Conservation (phyloP, 2,329 filamentous ascomycete species). For the Aquanectria penicillioides region DNA sequence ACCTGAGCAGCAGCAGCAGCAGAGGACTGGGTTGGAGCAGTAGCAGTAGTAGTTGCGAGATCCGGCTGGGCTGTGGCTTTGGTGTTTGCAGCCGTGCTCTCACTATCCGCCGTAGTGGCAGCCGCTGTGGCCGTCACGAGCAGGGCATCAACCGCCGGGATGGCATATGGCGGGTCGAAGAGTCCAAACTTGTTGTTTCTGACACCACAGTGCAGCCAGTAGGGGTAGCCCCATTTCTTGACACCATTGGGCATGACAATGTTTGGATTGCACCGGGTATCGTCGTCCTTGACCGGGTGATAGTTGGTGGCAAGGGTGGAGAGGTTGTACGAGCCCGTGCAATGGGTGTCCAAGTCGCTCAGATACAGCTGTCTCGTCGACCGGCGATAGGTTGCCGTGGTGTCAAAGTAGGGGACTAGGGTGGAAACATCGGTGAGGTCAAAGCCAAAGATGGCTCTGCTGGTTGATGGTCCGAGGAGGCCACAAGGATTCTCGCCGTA, state of each 20-base stretch:
- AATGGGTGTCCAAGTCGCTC: not conserved
- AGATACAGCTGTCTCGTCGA: not conserved
- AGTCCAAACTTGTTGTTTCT: not conserved
- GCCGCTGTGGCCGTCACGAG: not conserved
- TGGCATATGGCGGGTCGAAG: constrained; percentile 7
- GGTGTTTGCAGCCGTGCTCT: not conserved
- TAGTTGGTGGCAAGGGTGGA: not conserved
- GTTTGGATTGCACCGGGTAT: constrained; percentile 2
- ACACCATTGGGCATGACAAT: not conserved
- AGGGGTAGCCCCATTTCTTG: not conserved
- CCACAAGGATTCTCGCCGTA: not conserved
- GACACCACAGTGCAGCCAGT: constrained; percentile 11
- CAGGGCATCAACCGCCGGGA: not conserved
- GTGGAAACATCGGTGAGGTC: not conserved
- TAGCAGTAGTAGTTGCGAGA: not conserved
- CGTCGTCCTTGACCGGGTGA: not conserved
- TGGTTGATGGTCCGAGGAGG: not conserved
- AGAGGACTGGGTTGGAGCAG: too few relatives aligned
- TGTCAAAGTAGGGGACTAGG: not conserved
- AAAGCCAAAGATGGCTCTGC: not conserved
- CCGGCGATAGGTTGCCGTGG: not conserved
- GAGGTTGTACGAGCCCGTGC: not conserved
- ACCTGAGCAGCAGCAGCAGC: not conserved
- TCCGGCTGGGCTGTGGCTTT: not conserved
- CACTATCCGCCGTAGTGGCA: not conserved